Evolutionary conservation across 2,329 filamentous ascomycete genomes (phyloP).

Genomic region (Colletotrichum costaricense): DNA sequence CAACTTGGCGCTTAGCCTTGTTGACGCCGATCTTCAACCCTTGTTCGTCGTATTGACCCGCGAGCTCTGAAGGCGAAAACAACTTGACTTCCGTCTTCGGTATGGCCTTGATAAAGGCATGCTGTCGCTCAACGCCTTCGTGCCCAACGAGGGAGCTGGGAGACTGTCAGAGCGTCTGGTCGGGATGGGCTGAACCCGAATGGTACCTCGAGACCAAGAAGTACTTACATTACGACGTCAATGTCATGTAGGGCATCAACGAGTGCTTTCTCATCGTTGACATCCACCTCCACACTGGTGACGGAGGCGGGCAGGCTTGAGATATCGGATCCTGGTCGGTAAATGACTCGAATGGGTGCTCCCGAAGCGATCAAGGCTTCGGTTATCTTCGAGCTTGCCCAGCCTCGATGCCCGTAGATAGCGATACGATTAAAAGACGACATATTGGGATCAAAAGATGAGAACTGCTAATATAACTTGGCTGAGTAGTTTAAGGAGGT

Average conservation of each 20-base stretch:
- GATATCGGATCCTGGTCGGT: conserved; percentile 41
- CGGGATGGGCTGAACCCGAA: not conserved
- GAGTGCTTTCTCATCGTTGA: conserved; percentile 10
- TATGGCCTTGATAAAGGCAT: conserved; percentile 42
- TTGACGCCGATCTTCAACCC: conserved; percentile 38
- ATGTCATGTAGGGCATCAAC: conserved; percentile 9
- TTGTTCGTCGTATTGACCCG: conserved; percentile 39
- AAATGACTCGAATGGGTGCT: conserved; percentile 41
- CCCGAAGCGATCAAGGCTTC: conserved; percentile 39
- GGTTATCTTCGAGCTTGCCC: conserved; percentile 41
- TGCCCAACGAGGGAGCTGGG: conserved; percentile 38
- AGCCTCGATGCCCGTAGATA: conserved; percentile 43
- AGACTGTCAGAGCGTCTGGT: not conserved
- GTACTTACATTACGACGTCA: conserved; percentile 25
- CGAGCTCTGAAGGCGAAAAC: conserved; percentile 44
- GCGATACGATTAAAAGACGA: conserved; percentile 44
- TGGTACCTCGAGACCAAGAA: not conserved
- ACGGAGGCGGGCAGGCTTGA: conserved; percentile 35
- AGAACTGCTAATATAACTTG: not conserved
- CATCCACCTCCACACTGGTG: conserved; percentile 13
- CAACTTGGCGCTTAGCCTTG: conserved; percentile 40
- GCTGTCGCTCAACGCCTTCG: conserved; percentile 39
- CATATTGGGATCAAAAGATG: no score
- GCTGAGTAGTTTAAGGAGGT: not conserved
- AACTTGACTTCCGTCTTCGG: conserved; percentile 42